Conservation (phyloP, 164 flowering plant genomes). For the Magnolia sinica region DNA sequence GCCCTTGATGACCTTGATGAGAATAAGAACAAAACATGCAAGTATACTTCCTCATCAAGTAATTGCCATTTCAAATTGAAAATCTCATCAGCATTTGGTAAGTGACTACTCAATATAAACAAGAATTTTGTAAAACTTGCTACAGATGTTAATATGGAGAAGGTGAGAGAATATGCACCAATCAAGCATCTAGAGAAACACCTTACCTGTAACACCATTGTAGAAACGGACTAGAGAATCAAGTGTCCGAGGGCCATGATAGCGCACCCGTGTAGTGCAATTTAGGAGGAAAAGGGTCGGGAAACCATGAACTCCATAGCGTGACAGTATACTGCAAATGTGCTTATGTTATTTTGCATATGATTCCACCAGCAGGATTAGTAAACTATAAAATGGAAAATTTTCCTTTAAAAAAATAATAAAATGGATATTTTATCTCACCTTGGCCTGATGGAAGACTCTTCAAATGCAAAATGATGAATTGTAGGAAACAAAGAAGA, state of each 20-base stretch:
- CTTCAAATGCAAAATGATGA: slow-evolving; percentile 86
- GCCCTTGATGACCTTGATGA: too few species aligned
- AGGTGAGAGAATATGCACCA: background rate
- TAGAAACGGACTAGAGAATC: slow-evolving; percentile 66
- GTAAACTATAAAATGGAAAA: background rate
- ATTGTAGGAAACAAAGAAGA: slow-evolving; percentile 72
- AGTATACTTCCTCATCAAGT: background rate
- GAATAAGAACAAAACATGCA: too few species aligned
- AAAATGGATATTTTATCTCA: slow-evolving; percentile 20
- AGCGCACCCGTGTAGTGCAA: slow-evolving; percentile 73
- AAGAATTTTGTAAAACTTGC: background rate
- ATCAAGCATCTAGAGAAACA: background rate
- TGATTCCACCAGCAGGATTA: background rate
- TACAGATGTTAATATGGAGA: background rate
- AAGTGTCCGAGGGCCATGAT: slow-evolving; percentile 68
- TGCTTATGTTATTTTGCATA: slow-evolving; percentile 4
- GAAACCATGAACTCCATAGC: slow-evolving; percentile 93
- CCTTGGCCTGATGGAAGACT: slow-evolving; percentile 87
- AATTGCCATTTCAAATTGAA: too few species aligned
- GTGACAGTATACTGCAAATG: slow-evolving; percentile 67
- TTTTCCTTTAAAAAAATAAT: too few species aligned
- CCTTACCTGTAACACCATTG: slow-evolving; percentile 67
- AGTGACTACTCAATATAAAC: background rate
- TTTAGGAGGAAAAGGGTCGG: slow-evolving; percentile 82
- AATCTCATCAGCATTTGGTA: background rate